Evolutionary conservation across 306 rosid genomes (phyloP).

Genomic region (Corylus americana): DNA sequence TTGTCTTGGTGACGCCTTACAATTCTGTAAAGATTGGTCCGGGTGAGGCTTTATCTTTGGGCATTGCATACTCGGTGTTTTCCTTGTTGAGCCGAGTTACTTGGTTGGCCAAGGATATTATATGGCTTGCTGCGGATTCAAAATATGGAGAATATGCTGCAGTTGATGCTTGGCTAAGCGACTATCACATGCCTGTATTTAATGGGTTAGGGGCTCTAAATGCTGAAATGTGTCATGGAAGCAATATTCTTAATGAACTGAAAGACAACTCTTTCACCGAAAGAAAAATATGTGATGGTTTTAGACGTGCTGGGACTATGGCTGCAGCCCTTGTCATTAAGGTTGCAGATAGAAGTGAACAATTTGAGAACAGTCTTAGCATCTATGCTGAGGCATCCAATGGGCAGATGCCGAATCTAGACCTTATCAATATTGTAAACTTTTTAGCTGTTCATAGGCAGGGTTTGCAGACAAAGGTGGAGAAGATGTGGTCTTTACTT

Average conservation of each 20-base stretch:
- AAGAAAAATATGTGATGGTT: constrained; percentile 48
- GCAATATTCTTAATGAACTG: constrained; percentile 31
- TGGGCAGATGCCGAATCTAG: constrained; percentile 97
- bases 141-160: constrained; percentile 74
- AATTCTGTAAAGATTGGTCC: constrained; percentile 47
- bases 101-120: constrained; percentile 91
- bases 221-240: constrained; percentile 55
- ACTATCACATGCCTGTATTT: constrained; percentile 74
- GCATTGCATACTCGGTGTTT: constrained; percentile 81
- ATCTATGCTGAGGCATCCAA: constrained; percentile 91
- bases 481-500: constrained; percentile 64
- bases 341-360: constrained; percentile 59
- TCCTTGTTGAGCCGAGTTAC: constrained; percentile 82
- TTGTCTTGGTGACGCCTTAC: constrained; percentile 88
- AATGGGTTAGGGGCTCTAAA: constrained; percentile 28
- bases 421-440: constrained; percentile 87
- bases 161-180: constrained; percentile 88
- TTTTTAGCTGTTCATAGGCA: constrained; percentile 84
- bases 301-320: constrained; percentile 94
- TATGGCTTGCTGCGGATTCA: constrained; percentile 93
- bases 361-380: constrained; percentile 67
- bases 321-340: constrained; percentile 91
- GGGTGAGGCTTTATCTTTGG: constrained; percentile 76
- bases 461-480: constrained; percentile 74
- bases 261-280: constrained; percentile 40